Evolutionary conservation across 1,139 yeast species (phyloP), one percentile per base, ranked within the genome.

Genomic region (Taiozyma sp.): DNA sequence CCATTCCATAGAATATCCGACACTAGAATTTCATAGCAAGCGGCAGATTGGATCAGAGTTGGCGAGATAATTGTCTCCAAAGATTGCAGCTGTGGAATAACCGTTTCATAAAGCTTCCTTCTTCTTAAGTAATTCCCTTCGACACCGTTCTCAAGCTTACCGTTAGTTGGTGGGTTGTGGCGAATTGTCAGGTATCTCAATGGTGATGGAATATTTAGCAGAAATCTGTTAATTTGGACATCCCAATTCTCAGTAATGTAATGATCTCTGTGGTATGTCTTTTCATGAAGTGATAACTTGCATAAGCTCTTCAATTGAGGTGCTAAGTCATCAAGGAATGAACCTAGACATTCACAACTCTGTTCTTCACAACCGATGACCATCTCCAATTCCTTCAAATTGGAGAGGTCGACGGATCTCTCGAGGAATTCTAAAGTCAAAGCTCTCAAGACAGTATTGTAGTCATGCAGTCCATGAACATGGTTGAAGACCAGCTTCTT

Each of bases 1-100:
- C 92, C 92, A 63, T 84, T 86, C 91, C 92, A 87, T 43, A 87
- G 65, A 49, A 86, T 57, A 54, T 83, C 85, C 51, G 87, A 84
- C 67, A 83, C 81, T 9, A 84, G 67, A 52, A 83, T 84, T 57
- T 86, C 93, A 64, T 85, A 87, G 54, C 88, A 79, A 0, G 89
- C 73, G 34, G 84, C 69, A 0, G 83, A 69, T 51, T 81, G 80
- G 52, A 87, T 64, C 47, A 84, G 71, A 9, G 81, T 79, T 2
- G 91, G 90, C 1, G 83, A 72, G 3, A 76, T 67, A 8, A 86
- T 62, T 1, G 70, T 70, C 47, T 76, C 67, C 43, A 78, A 67
- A 9, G 70, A 67, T 6, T 58, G 58, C 30, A 83, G 60, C 19
- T 71, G 63, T 0, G 88, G 86, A 2, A 84, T 64, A 0, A 78